Evolutionary conservation across 2,329 filamentous ascomycete species (phyloP), one percentile per base, ranked within the genome.

Genomic region (Sporothrix globosa): DNA sequence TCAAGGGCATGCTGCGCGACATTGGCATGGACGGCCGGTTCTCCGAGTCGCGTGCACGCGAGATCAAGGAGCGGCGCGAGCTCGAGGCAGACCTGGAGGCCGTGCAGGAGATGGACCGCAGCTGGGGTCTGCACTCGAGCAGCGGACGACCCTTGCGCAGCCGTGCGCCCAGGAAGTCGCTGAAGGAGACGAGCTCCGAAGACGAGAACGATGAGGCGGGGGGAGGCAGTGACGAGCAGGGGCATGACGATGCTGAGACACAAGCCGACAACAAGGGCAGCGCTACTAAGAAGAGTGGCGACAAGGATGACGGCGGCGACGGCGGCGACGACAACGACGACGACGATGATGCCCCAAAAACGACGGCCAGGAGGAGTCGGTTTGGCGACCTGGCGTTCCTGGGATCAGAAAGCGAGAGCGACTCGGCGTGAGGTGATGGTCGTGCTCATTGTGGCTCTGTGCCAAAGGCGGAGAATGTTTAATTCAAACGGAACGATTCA

Each of bases 11-110:
- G 90, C 85, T 99, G 34, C 85, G 85, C 46, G 93, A 97, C 41
- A 84, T 89, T 4, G 96, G 95, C 46, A 97, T 98, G 92, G 89
- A 89, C 1, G 95, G 94, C 0, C 88, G 95, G 19, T 97, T 93
- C 80, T 97, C 92, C 0, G 87, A 91, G 75, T 90, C 93, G 54
- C 95, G 91, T 76, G 95, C 95, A 0, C 88, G 86, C 30, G 89
- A 92, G 79, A 97, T 98, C 78, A 96, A 93, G 78, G 95, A 97
- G 81, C 85, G 87, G 76, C 86, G 95, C 68, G 95, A 99, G 80
- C 84, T 99, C 48, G 85, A 88, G 76, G 92, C 90, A 0, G 95
- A 99, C 76, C 83, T 97, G 7, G 92, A 96, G 76, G 90, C 89
- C 14, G 93, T 97, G 19, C 89, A 92, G 78, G 90, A 96, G 78